These are phyloP conservation scores for Sclerotinia spermophila DNA, from an alignment of 2,329 filamentous ascomycete genomes.

Conservation along the genomic window DNA sequence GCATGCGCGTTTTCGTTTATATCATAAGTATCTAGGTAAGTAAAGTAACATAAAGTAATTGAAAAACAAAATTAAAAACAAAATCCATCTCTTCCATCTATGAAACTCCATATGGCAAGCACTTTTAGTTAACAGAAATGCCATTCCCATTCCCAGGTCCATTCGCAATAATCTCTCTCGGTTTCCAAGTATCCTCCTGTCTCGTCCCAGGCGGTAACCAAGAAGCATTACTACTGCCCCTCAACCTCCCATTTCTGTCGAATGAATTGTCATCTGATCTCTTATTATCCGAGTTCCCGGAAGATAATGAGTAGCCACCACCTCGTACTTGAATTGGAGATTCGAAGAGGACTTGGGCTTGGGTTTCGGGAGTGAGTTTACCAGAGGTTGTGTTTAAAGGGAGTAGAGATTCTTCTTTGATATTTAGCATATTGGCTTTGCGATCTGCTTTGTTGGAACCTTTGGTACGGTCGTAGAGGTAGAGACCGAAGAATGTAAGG, in stretches of 20 bases:
- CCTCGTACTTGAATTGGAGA: conserved; percentile 24
- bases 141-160: conserved; percentile 11
- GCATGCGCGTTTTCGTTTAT: conserved; percentile 2
- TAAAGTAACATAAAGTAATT: not conserved
- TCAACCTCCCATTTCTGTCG: conserved; percentile 49
- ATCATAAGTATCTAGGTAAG: not conserved
- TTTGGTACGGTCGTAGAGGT: conserved; percentile 90
- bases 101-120: not conserved
- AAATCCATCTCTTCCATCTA: conserved; percentile 5
- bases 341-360: conserved; percentile 14
- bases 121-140: conserved; percentile 9
- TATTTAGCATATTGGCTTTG: conserved; percentile 65
- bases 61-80: conserved; percentile 1
- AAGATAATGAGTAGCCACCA: conserved; percentile 26
- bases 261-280: conserved; percentile 50
- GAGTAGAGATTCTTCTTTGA: conserved; percentile 36
- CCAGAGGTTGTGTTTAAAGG: conserved; percentile 23
- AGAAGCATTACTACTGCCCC: conserved; percentile 45
- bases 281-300: conserved; percentile 42
- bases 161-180: conserved; percentile 20
- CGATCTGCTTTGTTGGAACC: conserved; percentile 85
- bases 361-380: conserved; percentile 17
- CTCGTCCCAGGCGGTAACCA: conserved; percentile 79
- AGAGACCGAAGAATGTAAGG: conserved; percentile 87
- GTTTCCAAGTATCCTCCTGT: conserved; percentile 79